Evolutionary conservation across 768 basidiomycete genomes (phyloP).

Genomic region (Lyophyllum decastes): DNA sequence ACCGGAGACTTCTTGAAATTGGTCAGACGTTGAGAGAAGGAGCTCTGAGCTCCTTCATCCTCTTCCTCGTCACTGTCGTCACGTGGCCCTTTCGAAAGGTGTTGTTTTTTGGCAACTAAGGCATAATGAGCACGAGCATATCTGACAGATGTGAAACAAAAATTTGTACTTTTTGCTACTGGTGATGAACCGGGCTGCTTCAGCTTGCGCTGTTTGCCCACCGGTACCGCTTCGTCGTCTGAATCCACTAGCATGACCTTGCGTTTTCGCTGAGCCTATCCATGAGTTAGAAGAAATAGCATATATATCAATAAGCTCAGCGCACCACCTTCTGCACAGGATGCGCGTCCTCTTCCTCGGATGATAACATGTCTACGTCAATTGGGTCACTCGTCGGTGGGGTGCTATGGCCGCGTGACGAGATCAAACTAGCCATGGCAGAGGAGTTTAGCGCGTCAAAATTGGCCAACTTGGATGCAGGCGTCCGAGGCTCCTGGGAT

Average conservation of each 20-base stretch:
- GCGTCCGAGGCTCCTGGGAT: slow-evolving; percentile 40
- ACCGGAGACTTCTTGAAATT: slow-evolving; percentile 66
- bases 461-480: slow-evolving; percentile 35
- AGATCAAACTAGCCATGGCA: slow-evolving; percentile 38
- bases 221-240: slow-evolving; percentile 57
- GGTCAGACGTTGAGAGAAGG: slow-evolving; percentile 61
- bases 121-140: slow-evolving; percentile 3
- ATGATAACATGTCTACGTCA: slow-evolving; percentile 72
- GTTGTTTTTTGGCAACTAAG: slow-evolving; percentile 62
- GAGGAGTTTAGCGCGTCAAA: slow-evolving; percentile 37
- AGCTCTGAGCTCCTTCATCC: slow-evolving; percentile 35
- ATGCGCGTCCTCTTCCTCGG: slow-evolving; percentile 43
- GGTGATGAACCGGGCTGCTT: slow-evolving; percentile 40
- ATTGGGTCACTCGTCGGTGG: slow-evolving; percentile 80
- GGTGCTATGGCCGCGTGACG: slow-evolving; percentile 56
- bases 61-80: slow-evolving; percentile 58
- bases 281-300: neutral
- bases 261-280: slow-evolving; percentile 55
- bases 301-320: neutral
- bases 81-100: slow-evolving; percentile 46
- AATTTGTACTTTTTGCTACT: slow-evolving; percentile 30
- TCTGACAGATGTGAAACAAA: neutral
- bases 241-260: slow-evolving; percentile 72
- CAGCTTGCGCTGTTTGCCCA: slow-evolving; percentile 23
- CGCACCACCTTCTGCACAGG: slow-evolving; percentile 20